Evolutionary conservation across 352 stramenopile genomes (phyloP).

Genomic region (Lagenidium sp.): DNA sequence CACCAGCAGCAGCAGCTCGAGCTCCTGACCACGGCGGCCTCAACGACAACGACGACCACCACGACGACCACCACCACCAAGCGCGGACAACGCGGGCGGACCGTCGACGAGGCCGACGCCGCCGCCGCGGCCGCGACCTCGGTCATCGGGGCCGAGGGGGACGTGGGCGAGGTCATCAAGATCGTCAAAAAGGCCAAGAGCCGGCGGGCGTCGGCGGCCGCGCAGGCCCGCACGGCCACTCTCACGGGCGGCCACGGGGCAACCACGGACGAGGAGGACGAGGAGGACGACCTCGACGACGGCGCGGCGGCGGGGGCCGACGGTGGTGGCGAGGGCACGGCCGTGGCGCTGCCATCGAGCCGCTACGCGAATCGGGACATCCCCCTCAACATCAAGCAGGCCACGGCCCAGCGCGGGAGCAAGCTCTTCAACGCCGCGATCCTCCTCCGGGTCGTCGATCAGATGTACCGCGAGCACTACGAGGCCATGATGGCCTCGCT

Average conservation of each 20-base stretch:
- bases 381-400: constrained; percentile 35
- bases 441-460: constrained; percentile 46
- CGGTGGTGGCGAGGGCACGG: not conserved
- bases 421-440: constrained; percentile 60
- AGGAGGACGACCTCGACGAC: constrained; percentile 9
- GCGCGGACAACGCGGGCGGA: not conserved
- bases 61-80: not conserved
- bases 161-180: constrained; percentile 21
- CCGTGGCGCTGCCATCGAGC: not conserved
- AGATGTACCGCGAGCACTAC: constrained; percentile 73
- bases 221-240: constrained; percentile 5
- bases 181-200: constrained; percentile 35
- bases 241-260: constrained; percentile 1
- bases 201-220: constrained; percentile 21
- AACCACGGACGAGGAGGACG: constrained; percentile 8
- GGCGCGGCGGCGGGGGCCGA: constrained; percentile 3
- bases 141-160: constrained; percentile 3
- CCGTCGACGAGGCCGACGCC: constrained; percentile 9
- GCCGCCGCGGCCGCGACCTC: constrained; percentile 1
- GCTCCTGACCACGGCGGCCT: constrained; percentile 5
- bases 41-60: not conserved
- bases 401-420: constrained; percentile 22
- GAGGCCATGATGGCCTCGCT: constrained; percentile 47
- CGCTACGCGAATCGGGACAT: constrained; percentile 27
- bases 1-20: constrained; percentile 19